Conservation (phyloP, 73 alveolate species). For the Breviolum minutum region DNA sequence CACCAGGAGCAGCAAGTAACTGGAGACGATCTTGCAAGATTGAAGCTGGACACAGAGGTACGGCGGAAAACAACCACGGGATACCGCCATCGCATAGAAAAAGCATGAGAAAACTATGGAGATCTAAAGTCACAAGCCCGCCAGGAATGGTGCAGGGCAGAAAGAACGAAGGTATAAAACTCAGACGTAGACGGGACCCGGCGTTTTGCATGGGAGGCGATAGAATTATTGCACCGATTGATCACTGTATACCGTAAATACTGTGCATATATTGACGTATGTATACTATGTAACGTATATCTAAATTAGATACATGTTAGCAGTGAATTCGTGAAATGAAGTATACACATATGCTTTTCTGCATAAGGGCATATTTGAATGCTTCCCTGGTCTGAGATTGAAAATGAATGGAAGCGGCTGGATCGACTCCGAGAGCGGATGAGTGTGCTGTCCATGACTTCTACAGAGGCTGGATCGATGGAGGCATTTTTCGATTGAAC, state of each 20-base stretch:
- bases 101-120: background rate
- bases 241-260: no score
- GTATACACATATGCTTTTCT: no score
- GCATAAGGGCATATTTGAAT: no score
- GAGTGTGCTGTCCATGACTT: slow-evolving; percentile 38
- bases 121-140: background rate
- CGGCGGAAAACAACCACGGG: background rate
- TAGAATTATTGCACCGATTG: no score
- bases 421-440: slow-evolving; percentile 90
- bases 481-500: background rate
- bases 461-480: slow-evolving; percentile 39
- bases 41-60: slow-evolving; percentile 89
- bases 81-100: no score
- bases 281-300: no score
- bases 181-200: background rate
- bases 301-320: background rate
- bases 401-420: slow-evolving; percentile 92
- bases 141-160: slow-evolving; percentile 83
- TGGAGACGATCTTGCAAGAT: slow-evolving; percentile 62
- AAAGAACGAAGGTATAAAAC: slow-evolving; percentile 25
- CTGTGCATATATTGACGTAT: no score
- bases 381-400: background rate
- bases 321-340: no score
- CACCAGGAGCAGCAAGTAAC: slow-evolving; percentile 92
- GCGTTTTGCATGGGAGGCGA: no score